These are phyloP conservation scores for Stephanocyclus meneghinianus DNA, from an alignment of 352 stramenopile genomes.

Conservation along the genomic window DNA sequence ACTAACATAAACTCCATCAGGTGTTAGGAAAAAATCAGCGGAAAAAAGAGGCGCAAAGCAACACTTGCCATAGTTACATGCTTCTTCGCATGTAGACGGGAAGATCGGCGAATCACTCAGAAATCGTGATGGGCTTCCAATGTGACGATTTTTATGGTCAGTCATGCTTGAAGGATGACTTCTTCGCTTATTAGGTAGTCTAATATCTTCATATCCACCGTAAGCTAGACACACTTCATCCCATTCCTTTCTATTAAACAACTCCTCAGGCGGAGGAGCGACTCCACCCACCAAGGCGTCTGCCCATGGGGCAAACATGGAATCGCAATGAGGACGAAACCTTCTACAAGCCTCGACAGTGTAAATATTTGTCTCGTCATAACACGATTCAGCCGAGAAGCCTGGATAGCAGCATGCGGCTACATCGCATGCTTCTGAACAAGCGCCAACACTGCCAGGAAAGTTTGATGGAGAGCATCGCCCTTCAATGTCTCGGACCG, in stretches of 20 bases:
- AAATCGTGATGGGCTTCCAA: not conserved
- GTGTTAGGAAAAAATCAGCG: not conserved
- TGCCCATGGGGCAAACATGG: not conserved
- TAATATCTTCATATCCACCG: not conserved
- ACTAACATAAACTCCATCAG: not conserved
- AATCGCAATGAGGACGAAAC: conserved; percentile 8
- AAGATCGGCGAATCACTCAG: not conserved
- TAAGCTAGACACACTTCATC: not conserved
- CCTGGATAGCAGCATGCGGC: conserved; percentile 32
- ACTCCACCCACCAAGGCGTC: not conserved
- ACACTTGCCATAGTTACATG: not conserved
- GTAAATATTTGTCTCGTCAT: conserved; percentile 7
- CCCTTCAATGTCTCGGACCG: conserved; percentile 34
- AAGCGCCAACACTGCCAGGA: conserved; percentile 16
- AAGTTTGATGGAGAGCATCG: conserved; percentile 40
- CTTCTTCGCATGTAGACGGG: not conserved
- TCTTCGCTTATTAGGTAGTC: not conserved
- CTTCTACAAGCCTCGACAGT: conserved; percentile 1
- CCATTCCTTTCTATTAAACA: not conserved
- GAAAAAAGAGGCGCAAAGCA: not conserved
- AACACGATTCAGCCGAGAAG: conserved; percentile 12
- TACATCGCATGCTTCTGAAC: conserved; percentile 21
- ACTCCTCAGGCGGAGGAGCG: conserved; percentile 2
- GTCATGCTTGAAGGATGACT: not conserved
- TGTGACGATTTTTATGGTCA: not conserved